These are phyloP conservation scores for Hordeum marinum DNA, from an alignment of 176 grass and related monocot species.

Conservation along the genomic window DNA sequence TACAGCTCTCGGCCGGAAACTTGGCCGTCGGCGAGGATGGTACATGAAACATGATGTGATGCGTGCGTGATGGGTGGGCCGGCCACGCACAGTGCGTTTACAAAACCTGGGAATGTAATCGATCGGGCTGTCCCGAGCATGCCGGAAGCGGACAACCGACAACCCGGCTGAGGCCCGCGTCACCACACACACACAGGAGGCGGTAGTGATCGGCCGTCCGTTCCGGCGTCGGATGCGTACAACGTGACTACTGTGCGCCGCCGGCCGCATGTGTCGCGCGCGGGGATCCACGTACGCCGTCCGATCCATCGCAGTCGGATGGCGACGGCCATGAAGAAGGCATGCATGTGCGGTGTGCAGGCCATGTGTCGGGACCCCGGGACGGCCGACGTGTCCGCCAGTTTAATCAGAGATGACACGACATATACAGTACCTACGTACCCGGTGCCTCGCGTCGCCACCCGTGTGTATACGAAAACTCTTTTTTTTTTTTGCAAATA, in stretches of 20 bases:
- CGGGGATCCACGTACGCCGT: not conserved
- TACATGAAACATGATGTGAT: not conserved
- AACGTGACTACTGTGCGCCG: not conserved
- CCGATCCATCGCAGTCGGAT: conserved; percentile 31
- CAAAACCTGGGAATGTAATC: not conserved
- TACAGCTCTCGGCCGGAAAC: not conserved
- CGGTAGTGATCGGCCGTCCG: no score
- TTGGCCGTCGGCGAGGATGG: not conserved
- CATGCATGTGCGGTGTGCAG: conserved; percentile 28
- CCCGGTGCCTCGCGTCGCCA: no score
- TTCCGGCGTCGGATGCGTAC: not conserved
- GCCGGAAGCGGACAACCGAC: not conserved
- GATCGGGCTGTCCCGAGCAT: not conserved
- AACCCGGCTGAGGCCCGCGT: not conserved
- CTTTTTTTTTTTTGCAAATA: no score
- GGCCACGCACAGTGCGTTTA: not conserved
- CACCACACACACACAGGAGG: no score
- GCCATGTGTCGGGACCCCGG: not conserved
- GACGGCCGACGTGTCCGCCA: not conserved
- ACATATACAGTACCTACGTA: no score
- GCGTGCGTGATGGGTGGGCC: not conserved
- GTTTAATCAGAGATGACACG: not conserved
- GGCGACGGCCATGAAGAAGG: not conserved
- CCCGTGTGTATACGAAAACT: not conserved
- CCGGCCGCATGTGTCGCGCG: not conserved